phyloP scores from a whole-genome alignment of 176 grass and related monocot species.

The Musa troglodytarum region DNA sequence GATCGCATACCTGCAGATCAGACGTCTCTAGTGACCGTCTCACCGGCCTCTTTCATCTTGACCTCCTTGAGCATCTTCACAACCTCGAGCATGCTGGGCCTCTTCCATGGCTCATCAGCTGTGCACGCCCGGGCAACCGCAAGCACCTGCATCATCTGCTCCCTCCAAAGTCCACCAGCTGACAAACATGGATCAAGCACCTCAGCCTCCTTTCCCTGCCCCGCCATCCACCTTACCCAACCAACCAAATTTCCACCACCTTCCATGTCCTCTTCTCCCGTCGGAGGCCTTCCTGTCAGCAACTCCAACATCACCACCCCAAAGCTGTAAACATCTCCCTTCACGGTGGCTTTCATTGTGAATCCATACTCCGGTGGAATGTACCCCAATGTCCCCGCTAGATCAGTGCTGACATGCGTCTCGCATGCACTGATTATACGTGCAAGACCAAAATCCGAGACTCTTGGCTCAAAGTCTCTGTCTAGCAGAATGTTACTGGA shows the following conservation, averaged over 20 bases:
- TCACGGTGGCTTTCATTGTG: constrained; percentile 73
- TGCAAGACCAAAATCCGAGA: constrained; percentile 91
- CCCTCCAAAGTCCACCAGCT: constrained; percentile 28
- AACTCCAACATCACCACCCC: constrained; percentile 89
- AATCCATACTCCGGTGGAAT: constrained; percentile 80
- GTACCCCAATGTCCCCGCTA: constrained; percentile 87
- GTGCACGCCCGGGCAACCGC: constrained; percentile 52
- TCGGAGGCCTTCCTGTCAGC: constrained; percentile 76
- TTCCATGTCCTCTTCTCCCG: constrained; percentile 74
- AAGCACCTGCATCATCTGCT: constrained; percentile 68
- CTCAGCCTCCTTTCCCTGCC: constrained; percentile 34
- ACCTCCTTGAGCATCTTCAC: constrained; percentile 61
- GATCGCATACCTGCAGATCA: not conserved
- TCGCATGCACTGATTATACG: constrained; percentile 96
- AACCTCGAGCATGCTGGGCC: constrained; percentile 86
- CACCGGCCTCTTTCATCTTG: constrained; percentile 37
- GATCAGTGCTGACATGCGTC: constrained; percentile 91
- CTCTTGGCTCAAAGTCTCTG: constrained; percentile 73
- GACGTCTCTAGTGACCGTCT: not conserved
- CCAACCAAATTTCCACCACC: constrained; percentile 87
- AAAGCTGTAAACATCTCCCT: constrained; percentile 91
- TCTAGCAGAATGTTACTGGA: constrained; percentile 90
- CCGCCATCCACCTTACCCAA: constrained; percentile 83
- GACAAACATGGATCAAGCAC: constrained; percentile 71
- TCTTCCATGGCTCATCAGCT: constrained; percentile 64